Evolutionary conservation across 2,329 filamentous ascomycete genomes (phyloP).

Genomic region (Penicillium verrucosum): DNA sequence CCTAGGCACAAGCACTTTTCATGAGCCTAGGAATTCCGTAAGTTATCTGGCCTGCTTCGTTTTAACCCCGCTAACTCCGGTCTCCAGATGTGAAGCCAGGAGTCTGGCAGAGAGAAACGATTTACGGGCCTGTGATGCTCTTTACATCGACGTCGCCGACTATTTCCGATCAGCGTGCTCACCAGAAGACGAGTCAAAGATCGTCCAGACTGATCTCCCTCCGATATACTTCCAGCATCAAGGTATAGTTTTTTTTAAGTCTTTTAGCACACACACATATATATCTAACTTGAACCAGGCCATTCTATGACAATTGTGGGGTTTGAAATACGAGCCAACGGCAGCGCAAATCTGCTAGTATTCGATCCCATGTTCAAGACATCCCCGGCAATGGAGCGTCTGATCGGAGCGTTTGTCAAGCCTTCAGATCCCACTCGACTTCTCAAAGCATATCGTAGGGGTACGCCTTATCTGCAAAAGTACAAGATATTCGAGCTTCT

Average conservation of each 20-base stretch:
- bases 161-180: constrained; percentile 66
- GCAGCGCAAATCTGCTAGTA: constrained; percentile 68
- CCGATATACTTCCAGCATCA: constrained; percentile 89
- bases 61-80: constrained; percentile 7
- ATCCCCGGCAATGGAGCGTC: constrained; percentile 58
- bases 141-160: constrained; percentile 66
- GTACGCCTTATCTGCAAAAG: constrained; percentile 62
- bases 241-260: constrained; percentile 50
- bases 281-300: constrained; percentile 46
- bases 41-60: constrained; percentile 24
- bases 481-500: constrained; percentile 78
- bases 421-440: constrained; percentile 51
- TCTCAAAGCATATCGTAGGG: constrained; percentile 71
- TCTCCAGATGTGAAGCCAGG: constrained; percentile 56
- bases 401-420: constrained; percentile 49
- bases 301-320: constrained; percentile 91
- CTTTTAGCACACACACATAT: not conserved
- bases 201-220: constrained; percentile 69
- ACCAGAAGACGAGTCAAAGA: constrained; percentile 51
- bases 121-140: constrained; percentile 49
- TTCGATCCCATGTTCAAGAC: constrained; percentile 85
- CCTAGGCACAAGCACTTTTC: constrained; percentile 74
- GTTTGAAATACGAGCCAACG: constrained; percentile 66
- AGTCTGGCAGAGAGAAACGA: constrained; percentile 52
- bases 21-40: constrained; percentile 64